Evolutionary conservation across 1,284 basidiomycete genomes (phyloP).

Genomic region (Malassezia caprae): DNA sequence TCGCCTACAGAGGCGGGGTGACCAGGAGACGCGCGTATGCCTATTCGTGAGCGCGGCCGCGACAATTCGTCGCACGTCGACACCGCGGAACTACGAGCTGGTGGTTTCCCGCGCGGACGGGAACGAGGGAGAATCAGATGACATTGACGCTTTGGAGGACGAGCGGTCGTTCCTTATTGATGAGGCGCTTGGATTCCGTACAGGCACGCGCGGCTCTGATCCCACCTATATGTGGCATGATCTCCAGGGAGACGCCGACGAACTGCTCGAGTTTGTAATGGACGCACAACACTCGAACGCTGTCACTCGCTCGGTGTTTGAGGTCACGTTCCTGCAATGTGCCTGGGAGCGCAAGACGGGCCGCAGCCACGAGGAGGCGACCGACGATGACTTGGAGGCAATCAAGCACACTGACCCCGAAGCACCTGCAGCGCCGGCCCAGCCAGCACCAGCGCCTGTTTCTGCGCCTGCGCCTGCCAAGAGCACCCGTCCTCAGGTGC

Average conservation of each 20-base stretch:
- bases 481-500: neutral
- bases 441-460: neutral
- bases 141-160: conserved; percentile 71
- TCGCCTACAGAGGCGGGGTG: conserved; percentile 76
- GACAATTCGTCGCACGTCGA: conserved; percentile 70
- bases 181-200: conserved; percentile 65
- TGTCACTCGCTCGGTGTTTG: conserved; percentile 72
- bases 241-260: conserved; percentile 54
- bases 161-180: conserved; percentile 85
- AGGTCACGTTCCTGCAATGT: conserved; percentile 83
- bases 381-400: conserved; percentile 46
- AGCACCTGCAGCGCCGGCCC: neutral
- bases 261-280: conserved; percentile 70
- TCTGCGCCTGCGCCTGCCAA: neutral
- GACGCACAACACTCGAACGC: conserved; percentile 58
- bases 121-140: conserved; percentile 83
- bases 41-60: conserved; percentile 95
- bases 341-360: conserved; percentile 62
- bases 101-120: conserved; percentile 89
- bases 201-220: conserved; percentile 45
- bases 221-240: conserved; percentile 57
- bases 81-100: conserved; percentile 84
- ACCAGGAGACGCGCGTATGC: conserved; percentile 88
- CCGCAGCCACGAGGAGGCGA: conserved; percentile 37
- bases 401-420: conserved; percentile 24